Evolutionary conservation across 192 early-diverging fungal genomes (phyloP).

Genomic region (Chytriomyces sp.): DNA sequence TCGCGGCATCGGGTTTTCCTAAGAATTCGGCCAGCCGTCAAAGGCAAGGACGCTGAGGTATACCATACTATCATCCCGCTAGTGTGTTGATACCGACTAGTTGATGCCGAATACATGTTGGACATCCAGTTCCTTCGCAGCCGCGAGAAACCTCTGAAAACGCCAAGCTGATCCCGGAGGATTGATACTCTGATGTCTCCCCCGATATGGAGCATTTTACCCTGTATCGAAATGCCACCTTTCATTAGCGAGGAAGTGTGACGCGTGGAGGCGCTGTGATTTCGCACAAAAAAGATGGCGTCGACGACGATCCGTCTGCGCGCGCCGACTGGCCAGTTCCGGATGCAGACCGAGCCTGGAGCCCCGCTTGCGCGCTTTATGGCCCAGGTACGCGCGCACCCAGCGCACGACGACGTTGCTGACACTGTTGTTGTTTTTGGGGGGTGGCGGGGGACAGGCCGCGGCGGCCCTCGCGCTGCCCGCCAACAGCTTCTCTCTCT

Average conservation of each 20-base stretch:
- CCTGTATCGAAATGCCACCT: no score
- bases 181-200: no score
- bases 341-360: conserved; percentile 61
- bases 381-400: conserved; percentile 54
- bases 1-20: conserved; percentile 37
- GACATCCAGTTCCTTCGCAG: no score
- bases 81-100: no score
- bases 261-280: no score
- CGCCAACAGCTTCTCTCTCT: conserved; percentile 39
- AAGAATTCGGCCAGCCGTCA: conserved; percentile 15
- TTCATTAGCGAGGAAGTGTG: no score
- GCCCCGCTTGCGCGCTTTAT: conserved; percentile 54
- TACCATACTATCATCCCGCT: no score
- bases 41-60: neutral
- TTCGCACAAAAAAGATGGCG: conserved; percentile 1
- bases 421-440: neutral
- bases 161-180: no score
- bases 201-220: no score
- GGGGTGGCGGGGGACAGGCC: neutral
- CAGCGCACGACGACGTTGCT: neutral
- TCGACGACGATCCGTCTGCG: conserved; percentile 67
- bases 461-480: neutral
- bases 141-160: no score
- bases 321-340: conserved; percentile 67
- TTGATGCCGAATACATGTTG: no score